Evolutionary conservation across 176 grass and related monocot genomes (phyloP), one percentile per base, ranked within the genome.

Genomic region (Pontederia crassipes): DNA sequence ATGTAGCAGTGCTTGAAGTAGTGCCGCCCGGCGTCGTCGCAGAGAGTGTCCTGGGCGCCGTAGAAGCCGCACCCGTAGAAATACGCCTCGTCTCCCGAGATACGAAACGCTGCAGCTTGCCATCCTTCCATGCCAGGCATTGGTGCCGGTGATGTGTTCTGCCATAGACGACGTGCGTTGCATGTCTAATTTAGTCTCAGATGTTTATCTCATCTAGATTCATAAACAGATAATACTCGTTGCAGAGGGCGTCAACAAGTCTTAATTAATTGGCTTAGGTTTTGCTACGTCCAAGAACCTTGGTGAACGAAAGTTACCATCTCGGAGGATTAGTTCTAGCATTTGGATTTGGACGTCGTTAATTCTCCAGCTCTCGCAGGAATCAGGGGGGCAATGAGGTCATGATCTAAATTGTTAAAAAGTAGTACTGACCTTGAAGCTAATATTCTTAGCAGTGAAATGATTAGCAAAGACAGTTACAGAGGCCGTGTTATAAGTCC

Each of bases 371-470:
- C 2, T 4, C 6, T 40, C 32, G 6, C 32, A 40, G 32, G 2
- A 40, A 40, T 3, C 32, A 40, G 32, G 20, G 20, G 20, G 20
- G 20, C 20, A 24, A 24, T 24, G 20, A 24, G 20, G 32, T 7
- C 32, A 40, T 40, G 32, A 40, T 40, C 32, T 14, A 15, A 17
- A 16, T 3, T 54, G 12, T 27, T 3, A 9, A 58, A 59, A 7
- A 16, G 58, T 29, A 8, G 27, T 4, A 17, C 13, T 52, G 79
- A 96, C 91, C 91, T 96, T 90, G 83, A 96, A 96, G 80, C 91
- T 96, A 62, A 96, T 87, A 75, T 96, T 90, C 55, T 85, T 96
- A 87, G 91, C 91, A 45, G 73, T 82, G 83, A 96, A 96, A 90
- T 85, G 85, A 80, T 85, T 87, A 80, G 91, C 70, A 74, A 96